Percentiles rank a stretch among this genome's conserved stretches.
Evolutionary conservation across 2,329 filamentous ascomycete species (phyloP).

Genomic region (Fusarium longipes): DNA sequence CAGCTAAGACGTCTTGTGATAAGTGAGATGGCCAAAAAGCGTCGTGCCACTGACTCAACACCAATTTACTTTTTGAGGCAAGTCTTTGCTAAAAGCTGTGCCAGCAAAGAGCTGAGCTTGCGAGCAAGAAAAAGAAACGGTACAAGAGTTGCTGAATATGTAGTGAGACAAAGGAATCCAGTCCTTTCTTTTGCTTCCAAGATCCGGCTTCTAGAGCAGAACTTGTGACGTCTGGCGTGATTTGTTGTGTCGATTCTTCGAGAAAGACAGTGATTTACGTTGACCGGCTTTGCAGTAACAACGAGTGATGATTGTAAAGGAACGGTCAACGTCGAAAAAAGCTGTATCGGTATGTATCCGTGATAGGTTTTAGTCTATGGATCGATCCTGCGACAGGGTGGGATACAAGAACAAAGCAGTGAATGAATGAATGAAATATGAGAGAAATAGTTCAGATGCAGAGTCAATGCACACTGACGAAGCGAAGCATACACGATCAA

Average conservation of each 20-base stretch:
- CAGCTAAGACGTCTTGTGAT: conserved; percentile 11
- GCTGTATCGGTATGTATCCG: conserved; percentile 41
- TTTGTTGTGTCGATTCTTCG: conserved; percentile 27
- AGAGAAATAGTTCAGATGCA: conserved; percentile 26
- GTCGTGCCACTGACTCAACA: conserved; percentile 40
- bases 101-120: conserved; percentile 30
- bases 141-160: conserved; percentile 33
- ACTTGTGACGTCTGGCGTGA: conserved; percentile 30
- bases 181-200: conserved; percentile 39
- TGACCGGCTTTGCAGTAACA: conserved; percentile 31
- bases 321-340: conserved; percentile 49
- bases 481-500: conserved; percentile 33
- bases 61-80: conserved; percentile 20
- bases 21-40: conserved; percentile 9
- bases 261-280: conserved; percentile 37
- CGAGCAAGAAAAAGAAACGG: conserved; percentile 16
- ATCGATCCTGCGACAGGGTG: conserved; percentile 47
- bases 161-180: conserved; percentile 45
- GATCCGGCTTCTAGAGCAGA: conserved; percentile 35
- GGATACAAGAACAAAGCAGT: conserved; percentile 28
- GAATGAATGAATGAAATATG: conserved; percentile 23
- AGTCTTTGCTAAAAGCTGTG: conserved; percentile 20
- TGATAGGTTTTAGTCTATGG: conserved; percentile 19
- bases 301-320: conserved; percentile 31
- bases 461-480: conserved; percentile 31